Percentiles rank a stretch among this genome's conserved stretches.
These are phyloP conservation scores for Saccharomycopsis sp. DNA, from an alignment of 805 yeast species.

Conservation along the genomic window DNA sequence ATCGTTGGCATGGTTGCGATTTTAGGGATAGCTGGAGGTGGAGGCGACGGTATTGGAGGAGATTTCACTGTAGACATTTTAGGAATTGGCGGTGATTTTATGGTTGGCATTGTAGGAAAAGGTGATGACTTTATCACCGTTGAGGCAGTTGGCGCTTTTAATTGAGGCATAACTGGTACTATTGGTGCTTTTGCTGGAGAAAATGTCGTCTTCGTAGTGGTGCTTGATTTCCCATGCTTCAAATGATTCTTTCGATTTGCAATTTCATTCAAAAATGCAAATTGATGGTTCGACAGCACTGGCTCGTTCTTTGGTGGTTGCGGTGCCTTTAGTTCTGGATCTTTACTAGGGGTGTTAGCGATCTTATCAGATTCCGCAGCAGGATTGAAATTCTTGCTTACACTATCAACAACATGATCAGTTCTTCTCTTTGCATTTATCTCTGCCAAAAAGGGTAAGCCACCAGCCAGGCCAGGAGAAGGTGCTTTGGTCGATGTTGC, in stretches of 20 bases:
- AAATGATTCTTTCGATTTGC: constrained; percentile 5
- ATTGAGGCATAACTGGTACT: constrained; percentile 16
- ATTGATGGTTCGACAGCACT: not conserved
- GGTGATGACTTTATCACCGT: not conserved
- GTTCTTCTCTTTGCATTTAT: constrained; percentile 51
- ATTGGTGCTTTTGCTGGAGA: constrained; percentile 23
- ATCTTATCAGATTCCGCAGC: constrained; percentile 20
- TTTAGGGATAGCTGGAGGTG: constrained; percentile 24
- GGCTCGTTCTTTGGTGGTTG: constrained; percentile 24
- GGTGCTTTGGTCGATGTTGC: constrained; percentile 18
- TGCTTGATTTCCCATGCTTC: constrained; percentile 17
- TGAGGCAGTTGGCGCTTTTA: not conserved
- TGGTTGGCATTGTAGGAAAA: not conserved
- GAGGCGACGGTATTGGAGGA: constrained; percentile 24
- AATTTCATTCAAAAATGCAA: constrained; percentile 8
- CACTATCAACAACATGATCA: constrained; percentile 39
- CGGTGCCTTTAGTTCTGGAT: constrained; percentile 23
- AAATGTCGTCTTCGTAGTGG: constrained; percentile 24
- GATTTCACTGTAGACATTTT: constrained; percentile 4
- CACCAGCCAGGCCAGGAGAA: constrained; percentile 31
- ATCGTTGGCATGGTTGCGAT: too few species aligned
- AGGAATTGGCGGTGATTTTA: not conserved
- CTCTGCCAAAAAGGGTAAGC: constrained; percentile 51
- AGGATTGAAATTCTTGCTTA: constrained; percentile 24
- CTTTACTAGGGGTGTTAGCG: constrained; percentile 2